These are phyloP conservation scores for Hypoxylon sp. DNA, from an alignment of 2,329 filamentous ascomycete species.

Conservation along the genomic window DNA sequence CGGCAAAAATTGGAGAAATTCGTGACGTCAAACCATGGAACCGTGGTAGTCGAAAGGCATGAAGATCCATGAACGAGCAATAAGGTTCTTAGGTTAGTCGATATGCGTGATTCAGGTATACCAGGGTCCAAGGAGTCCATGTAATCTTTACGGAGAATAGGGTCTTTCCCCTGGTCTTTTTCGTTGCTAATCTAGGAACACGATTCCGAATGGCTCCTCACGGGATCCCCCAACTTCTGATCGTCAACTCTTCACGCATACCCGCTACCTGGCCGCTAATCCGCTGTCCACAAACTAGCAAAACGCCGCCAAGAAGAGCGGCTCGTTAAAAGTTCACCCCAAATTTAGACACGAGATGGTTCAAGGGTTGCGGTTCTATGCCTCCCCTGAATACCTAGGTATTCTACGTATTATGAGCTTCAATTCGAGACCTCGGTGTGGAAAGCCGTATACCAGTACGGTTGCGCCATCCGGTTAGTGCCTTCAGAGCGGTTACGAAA, in stretches of 20 bases:
- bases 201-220: conserved; percentile 24
- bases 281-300: conserved; percentile 16
- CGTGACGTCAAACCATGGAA: conserved; percentile 29
- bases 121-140: conserved; percentile 22
- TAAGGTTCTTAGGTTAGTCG: conserved; percentile 34
- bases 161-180: conserved; percentile 14
- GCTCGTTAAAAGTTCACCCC: conserved; percentile 20
- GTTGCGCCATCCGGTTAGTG: conserved; percentile 1
- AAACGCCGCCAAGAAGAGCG: conserved; percentile 24
- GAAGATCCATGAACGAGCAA: conserved; percentile 12
- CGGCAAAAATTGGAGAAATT: conserved; percentile 18
- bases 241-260: conserved; percentile 23
- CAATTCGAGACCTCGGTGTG: conserved; percentile 21
- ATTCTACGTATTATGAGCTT: conserved; percentile 8
- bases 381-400: conserved; percentile 9
- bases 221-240: conserved; percentile 22
- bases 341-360: conserved; percentile 44
- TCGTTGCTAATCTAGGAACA: conserved; percentile 41
- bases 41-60: conserved; percentile 3
- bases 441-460: conserved; percentile 6
- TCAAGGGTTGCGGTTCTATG: conserved; percentile 11
- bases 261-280: conserved; percentile 29
- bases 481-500: conserved; percentile 11
- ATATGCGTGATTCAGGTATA: conserved; percentile 33
- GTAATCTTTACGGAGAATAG: conserved; percentile 29